phyloP scores from a whole-genome alignment of 192 early-diverging fungal genomes.

The Rhizophagus clarus region DNA sequence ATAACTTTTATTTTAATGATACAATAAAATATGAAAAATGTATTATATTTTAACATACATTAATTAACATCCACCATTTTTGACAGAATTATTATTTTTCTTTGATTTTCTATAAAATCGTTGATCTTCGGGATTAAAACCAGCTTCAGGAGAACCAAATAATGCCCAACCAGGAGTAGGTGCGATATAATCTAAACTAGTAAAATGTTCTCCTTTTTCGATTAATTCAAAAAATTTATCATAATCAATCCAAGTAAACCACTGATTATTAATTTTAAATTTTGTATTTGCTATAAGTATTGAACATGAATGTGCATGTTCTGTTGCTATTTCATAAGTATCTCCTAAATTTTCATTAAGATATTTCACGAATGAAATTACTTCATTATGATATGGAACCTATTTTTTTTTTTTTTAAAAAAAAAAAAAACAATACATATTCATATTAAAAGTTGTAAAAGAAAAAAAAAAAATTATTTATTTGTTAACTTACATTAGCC shows the following conservation, averaged over 20 bases:
- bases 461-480: neutral
- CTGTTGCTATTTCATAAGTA: conserved; percentile 71
- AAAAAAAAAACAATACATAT: neutral
- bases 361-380: conserved; percentile 64
- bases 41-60: neutral
- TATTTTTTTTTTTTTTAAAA: neutral
- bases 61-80: neutral
- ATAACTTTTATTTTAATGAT: neutral
- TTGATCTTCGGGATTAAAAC: conserved; percentile 73
- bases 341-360: conserved; percentile 54
- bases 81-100: conserved; percentile 22
- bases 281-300: conserved; percentile 66
- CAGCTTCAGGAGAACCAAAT: conserved; percentile 64
- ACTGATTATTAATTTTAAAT: conserved; percentile 67
- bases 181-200: conserved; percentile 67
- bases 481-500: conserved; percentile 52
- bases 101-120: conserved; percentile 62
- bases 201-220: conserved; percentile 53
- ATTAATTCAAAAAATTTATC: conserved; percentile 66
- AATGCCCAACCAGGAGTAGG: conserved; percentile 71
- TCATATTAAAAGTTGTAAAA: neutral
- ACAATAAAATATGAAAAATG: neutral
- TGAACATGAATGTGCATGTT: conserved; percentile 70
- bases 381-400: conserved; percentile 68
- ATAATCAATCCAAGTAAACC: conserved; percentile 80